Evolutionary conservation across 2,329 filamentous ascomycete species (phyloP).

Genomic region (Trichoderma koningiopsis): DNA sequence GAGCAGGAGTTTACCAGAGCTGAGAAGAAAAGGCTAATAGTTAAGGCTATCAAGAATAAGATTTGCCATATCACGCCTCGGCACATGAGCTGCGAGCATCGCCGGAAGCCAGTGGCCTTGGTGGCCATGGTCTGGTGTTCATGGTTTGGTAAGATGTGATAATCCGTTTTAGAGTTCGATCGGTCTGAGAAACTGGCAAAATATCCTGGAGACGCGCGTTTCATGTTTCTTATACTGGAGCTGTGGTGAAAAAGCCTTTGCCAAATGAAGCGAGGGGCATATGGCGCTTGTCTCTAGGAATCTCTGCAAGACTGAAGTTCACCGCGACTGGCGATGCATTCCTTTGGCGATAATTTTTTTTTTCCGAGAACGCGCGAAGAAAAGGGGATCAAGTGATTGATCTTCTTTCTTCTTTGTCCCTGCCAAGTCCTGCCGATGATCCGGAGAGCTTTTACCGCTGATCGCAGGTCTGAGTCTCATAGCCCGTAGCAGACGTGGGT

Average conservation of each 20-base stretch:
- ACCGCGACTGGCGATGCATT: neutral
- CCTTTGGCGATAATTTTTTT: neutral
- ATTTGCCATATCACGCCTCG: neutral
- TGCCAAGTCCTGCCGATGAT: neutral
- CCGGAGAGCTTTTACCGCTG: neutral
- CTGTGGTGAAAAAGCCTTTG: neutral
- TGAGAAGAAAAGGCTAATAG: conserved; percentile 9
- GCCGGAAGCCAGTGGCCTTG: neutral
- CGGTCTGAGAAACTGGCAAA: neutral
- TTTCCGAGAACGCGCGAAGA: neutral
- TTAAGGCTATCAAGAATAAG: neutral
- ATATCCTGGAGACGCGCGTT: neutral
- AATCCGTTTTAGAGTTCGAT: neutral
- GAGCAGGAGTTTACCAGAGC: neutral
- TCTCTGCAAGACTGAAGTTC: neutral
- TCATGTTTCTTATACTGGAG: neutral
- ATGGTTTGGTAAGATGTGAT: neutral
- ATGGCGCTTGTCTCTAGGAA: neutral
- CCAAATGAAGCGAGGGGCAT: neutral
- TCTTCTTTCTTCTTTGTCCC: neutral
- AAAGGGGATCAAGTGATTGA: neutral
- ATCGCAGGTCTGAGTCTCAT: neutral
- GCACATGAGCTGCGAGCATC: neutral
- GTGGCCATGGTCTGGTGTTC: neutral
- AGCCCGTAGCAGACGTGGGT: conserved; percentile 3